Base-by-base conservation (phyloP, 108 stramenopile genomes). In the Epithemia pelagica region DNA sequence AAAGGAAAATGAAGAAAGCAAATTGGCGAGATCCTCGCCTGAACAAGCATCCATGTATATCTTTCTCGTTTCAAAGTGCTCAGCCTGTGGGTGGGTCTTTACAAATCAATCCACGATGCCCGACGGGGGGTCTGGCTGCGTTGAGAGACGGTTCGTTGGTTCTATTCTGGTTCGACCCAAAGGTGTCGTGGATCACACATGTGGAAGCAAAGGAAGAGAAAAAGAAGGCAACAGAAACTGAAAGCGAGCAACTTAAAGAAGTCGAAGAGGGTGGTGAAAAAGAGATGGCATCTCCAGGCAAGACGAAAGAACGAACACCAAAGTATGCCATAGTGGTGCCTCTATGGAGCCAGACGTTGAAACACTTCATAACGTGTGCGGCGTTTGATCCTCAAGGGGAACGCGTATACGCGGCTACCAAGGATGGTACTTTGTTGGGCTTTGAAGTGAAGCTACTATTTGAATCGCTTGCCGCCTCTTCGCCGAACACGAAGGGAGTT, bases 401-500 rank as follows among this genome's bases (percentile, higher is more conserved):
- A 27, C 68, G 75, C 23, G 24, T 92, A 26, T 89, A 86, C 58
- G 86, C 86, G 10, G 82, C 78, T 3, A 86, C 91, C 23, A 82
- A 78, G 52, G 58, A 75, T n/a, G 83, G 82, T 20, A 73, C 69
- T 26, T 21, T 81, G n/a, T 32, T 92, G 23, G 84, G 78, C 10
- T 86, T 83, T 33, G 72, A 79, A 21, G 73, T 83, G 54, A 32
- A 46, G 37, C 37, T 46, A 5, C 15, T 46, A 46, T 46, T 46
- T 15, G 52, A 26, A 24, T 22, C 51, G 20, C 52, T 64, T 54
- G 29, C 52, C 3, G 23, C n/a, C 8, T 24, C 53, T 30, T 30
- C 26, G 10, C 27, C 8, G 1, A 57, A 27, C 18, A 15, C 18
- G 24, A 30, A 18, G 15, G 52, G 27, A 22, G 8, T 65, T n/a